A percentile compares a stretch with the other conserved stretches of the same genome.
phyloP scores from a whole-genome alignment of 2,329 filamentous ascomycete genomes.

The Colletotrichum sp. region DNA sequence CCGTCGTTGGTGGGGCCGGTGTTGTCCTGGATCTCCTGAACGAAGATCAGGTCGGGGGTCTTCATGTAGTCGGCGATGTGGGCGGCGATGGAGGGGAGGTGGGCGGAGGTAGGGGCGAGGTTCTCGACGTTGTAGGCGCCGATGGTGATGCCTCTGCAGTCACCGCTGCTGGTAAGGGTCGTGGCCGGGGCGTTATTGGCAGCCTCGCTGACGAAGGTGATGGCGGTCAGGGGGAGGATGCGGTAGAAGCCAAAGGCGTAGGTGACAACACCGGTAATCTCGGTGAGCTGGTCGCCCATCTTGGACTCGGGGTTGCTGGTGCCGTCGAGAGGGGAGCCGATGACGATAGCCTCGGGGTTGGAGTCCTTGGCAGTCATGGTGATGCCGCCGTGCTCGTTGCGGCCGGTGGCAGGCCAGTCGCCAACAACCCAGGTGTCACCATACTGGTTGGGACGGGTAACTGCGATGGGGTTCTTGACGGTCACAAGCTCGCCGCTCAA shows the following conservation, averaged over 20 bases:
- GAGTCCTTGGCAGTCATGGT: conserved; percentile 68
- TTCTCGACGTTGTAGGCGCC: conserved; percentile 77
- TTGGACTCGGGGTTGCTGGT: conserved; percentile 65
- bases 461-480: conserved; percentile 58
- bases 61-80: conserved; percentile 70
- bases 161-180: conserved; percentile 56
- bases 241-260: conserved; percentile 73
- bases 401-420: conserved; percentile 66
- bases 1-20: conserved; percentile 66
- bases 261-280: conserved; percentile 72
- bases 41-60: conserved; percentile 68
- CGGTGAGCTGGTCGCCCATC: conserved; percentile 67
- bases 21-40: conserved; percentile 76
- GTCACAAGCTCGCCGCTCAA: conserved; percentile 72
- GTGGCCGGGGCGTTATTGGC: conserved; percentile 55
- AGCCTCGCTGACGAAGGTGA: conserved; percentile 52
- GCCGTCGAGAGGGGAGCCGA: conserved; percentile 70
- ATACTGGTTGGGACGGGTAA: conserved; percentile 66
- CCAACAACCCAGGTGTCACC: conserved; percentile 75
- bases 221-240: conserved; percentile 66
- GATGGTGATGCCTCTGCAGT: conserved; percentile 66
- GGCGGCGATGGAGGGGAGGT: conserved; percentile 62
- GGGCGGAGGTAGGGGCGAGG: conserved; percentile 59
- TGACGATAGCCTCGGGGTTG: conserved; percentile 72
- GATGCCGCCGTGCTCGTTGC: conserved; percentile 67